Evolutionary conservation across 2,329 filamentous ascomycete species (phyloP).

Genomic region (Aspergillus pseudotamarii): DNA sequence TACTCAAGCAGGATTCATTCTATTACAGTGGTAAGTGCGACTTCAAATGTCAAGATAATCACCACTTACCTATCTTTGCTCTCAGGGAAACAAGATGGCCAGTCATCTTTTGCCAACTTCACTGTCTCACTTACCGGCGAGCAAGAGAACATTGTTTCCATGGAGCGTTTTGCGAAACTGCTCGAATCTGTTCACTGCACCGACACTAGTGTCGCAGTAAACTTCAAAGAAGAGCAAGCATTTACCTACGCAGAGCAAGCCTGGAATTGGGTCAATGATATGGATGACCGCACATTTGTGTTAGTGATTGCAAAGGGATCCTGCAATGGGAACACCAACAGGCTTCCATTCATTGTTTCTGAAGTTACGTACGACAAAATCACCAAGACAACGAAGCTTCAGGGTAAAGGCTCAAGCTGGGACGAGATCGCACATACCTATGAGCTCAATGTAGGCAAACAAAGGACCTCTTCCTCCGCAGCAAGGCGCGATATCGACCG

Average conservation of each 20-base stretch:
- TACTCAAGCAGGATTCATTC: background rate
- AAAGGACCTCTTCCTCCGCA: background rate
- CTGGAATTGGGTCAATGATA: background rate
- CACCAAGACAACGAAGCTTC: background rate
- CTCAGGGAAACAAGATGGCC: background rate
- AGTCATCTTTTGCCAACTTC: background rate
- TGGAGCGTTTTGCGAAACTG: background rate
- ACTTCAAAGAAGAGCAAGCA: background rate
- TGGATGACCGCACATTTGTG: background rate
- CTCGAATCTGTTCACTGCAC: background rate
- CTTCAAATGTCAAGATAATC: background rate
- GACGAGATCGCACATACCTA: background rate
- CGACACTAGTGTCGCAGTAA: background rate
- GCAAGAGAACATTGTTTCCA: background rate
- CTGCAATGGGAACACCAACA: background rate
- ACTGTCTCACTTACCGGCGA: background rate
- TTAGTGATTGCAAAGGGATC: background rate
- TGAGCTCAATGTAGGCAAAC: background rate
- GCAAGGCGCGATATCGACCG: background rate
- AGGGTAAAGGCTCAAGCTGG: background rate
- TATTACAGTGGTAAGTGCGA: background rate
- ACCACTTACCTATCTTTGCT: background rate
- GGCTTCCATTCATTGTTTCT: background rate
- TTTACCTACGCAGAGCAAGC: background rate
- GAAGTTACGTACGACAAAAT: background rate